Conservation (phyloP, 2,329 filamentous ascomycete genomes). For the Neoascochyta sp. region DNA sequence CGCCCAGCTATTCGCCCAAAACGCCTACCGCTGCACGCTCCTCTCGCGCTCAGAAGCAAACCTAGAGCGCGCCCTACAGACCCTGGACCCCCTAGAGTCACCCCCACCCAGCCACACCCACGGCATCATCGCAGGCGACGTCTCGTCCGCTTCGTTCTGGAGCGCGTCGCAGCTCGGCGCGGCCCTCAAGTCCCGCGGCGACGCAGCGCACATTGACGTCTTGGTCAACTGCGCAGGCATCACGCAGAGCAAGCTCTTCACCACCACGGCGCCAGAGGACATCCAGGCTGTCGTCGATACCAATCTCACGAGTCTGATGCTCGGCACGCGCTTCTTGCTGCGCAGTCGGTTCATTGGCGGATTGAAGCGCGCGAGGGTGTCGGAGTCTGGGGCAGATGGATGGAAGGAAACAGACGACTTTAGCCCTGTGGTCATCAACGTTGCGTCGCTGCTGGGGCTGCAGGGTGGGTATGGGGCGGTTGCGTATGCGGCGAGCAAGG, state of each 20-base stretch:
- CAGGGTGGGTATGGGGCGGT: slow-evolving; percentile 68
- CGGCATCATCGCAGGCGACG: slow-evolving; percentile 26
- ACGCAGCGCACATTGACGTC: slow-evolving; percentile 39
- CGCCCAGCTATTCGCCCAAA: slow-evolving; percentile 31
- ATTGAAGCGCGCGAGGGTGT: too few species aligned
- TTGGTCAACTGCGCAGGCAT: slow-evolving; percentile 80
- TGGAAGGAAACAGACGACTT: slow-evolving; percentile 36
- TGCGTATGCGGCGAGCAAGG: slow-evolving; percentile 75
- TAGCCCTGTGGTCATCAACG: slow-evolving; percentile 66
- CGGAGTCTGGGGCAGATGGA: too few species aligned
- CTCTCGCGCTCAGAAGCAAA: slow-evolving; percentile 25
- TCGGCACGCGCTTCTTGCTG: slow-evolving; percentile 55
- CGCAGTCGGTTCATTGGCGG: too few species aligned
- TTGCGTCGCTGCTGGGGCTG: slow-evolving; percentile 70
- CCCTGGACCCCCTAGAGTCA: slow-evolving; percentile 12
- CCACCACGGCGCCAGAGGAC: slow-evolving; percentile 49
- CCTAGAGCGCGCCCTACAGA: slow-evolving; percentile 22
- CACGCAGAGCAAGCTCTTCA: slow-evolving; percentile 62
- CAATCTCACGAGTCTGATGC: slow-evolving; percentile 66
- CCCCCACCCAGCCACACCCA: slow-evolving; percentile 10
- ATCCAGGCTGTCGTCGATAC: slow-evolving; percentile 61
- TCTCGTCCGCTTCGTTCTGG: slow-evolving; percentile 27
- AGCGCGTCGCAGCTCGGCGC: slow-evolving; percentile 7
- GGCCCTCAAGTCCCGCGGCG: slow-evolving; percentile 1
- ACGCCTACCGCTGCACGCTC: slow-evolving; percentile 29